phyloP scores from a whole-genome alignment of 2,329 filamentous ascomycete genomes.

The Trichothecium roseum region DNA sequence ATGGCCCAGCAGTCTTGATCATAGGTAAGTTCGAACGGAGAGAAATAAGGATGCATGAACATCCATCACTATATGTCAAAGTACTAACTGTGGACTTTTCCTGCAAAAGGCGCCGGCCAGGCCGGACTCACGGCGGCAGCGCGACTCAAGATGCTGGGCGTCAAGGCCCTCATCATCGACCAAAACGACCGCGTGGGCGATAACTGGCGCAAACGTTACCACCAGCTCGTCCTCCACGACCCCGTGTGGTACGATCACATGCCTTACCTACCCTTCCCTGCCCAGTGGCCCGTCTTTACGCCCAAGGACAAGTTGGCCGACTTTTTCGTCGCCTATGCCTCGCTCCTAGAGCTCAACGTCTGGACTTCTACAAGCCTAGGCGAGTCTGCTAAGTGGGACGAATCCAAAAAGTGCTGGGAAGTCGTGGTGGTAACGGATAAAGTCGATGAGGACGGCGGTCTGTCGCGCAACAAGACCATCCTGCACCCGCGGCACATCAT shows the following conservation, averaged over 20 bases:
- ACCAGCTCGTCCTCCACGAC: slow-evolving; percentile 49
- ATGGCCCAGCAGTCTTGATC: slow-evolving; percentile 10
- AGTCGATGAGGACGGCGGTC: slow-evolving; percentile 26
- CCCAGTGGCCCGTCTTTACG: slow-evolving; percentile 54
- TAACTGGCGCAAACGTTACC: slow-evolving; percentile 50
- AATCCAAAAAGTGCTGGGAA: slow-evolving; percentile 40
- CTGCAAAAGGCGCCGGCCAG: slow-evolving; percentile 13
- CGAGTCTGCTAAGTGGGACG: slow-evolving; percentile 34
- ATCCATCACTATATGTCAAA: no score
- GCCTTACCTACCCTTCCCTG: slow-evolving; percentile 50
- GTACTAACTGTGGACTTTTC: no score
- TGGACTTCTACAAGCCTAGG: slow-evolving; percentile 33
- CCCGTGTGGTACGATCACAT: slow-evolving; percentile 49
- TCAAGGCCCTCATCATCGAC: slow-evolving; percentile 34
- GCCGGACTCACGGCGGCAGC: slow-evolving; percentile 31
- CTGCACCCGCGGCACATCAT: slow-evolving; percentile 54
- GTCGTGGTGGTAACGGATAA: slow-evolving; percentile 35
- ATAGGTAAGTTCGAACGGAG: slow-evolving; percentile 11
- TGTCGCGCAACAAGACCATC: slow-evolving; percentile 35
- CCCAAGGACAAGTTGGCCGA: slow-evolving; percentile 58
- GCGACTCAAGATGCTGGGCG: slow-evolving; percentile 33
- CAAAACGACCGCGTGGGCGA: slow-evolving; percentile 32
- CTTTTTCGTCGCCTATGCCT: slow-evolving; percentile 53
- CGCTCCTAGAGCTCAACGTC: slow-evolving; percentile 51
- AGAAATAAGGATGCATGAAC: no score